Evolutionary conservation across 169 alveolate genomes (phyloP).

Genomic region (Plasmodium vivax): DNA sequence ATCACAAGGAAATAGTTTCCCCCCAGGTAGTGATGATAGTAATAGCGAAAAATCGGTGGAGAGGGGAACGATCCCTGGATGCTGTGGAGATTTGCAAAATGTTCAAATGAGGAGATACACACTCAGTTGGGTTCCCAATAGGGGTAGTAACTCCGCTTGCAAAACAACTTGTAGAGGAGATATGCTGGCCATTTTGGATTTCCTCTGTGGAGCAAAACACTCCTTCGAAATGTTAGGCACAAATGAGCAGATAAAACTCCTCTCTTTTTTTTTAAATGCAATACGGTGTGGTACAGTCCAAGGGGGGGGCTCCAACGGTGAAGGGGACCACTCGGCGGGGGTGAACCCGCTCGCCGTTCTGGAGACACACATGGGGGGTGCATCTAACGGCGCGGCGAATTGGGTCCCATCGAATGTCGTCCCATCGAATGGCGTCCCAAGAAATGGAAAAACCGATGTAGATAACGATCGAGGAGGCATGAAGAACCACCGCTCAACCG

Average conservation of each 20-base stretch:
- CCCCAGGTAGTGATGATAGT: no score
- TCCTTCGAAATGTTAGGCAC: constrained; percentile 22
- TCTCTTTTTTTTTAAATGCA: constrained; percentile 2
- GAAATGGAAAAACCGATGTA: neutral
- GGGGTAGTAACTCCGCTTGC: neutral
- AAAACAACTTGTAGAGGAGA: neutral
- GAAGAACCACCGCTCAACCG: neutral
- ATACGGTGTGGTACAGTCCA: constrained; percentile 1
- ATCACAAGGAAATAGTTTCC: no score
- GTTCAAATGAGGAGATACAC: neutral
- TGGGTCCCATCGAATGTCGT: neutral
- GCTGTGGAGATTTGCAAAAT: neutral
- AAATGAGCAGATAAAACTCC: constrained; percentile 5
- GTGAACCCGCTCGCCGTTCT: neutral
- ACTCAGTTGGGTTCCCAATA: constrained; percentile 14
- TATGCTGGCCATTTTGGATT: constrained; percentile 1
- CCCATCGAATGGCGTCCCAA: neutral
- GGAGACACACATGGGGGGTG: neutral
- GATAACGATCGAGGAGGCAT: neutral
- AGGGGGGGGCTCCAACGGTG: neutral
- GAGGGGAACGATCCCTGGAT: neutral
- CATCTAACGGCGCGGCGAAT: neutral
- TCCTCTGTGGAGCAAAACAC: constrained; percentile 6
- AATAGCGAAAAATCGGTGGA: no score
- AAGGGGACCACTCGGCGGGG: neutral